Conservation (phyloP, 2,329 filamentous ascomycete species). For the Xenoacremonium recifei region DNA sequence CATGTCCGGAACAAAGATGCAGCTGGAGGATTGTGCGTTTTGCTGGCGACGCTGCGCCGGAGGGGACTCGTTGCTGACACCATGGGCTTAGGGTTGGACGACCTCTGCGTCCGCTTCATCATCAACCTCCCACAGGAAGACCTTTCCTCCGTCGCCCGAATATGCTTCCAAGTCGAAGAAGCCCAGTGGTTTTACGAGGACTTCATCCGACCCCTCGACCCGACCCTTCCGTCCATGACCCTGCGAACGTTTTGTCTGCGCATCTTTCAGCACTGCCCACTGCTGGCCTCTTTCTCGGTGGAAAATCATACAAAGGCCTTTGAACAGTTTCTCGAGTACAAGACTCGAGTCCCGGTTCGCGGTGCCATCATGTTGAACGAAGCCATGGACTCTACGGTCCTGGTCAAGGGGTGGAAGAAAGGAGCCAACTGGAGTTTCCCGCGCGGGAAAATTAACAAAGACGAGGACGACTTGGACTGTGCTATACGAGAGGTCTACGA, state of each 20-base stretch:
- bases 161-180: constrained; percentile 98
- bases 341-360: constrained; percentile 88
- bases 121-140: constrained; percentile 94
- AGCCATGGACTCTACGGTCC: constrained; percentile 87
- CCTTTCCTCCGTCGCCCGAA: constrained; percentile 82
- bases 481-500: constrained; percentile 93
- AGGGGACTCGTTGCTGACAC: constrained; percentile 21
- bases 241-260: constrained; percentile 82
- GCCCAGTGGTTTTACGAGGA: constrained; percentile 99
- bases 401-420: constrained; percentile 99
- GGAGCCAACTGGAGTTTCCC: constrained; percentile 96
- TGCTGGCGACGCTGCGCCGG: constrained; percentile 6
- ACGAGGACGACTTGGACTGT: constrained; percentile 90
- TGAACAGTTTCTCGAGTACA: constrained; percentile 90
- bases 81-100: constrained; percentile 75
- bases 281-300: constrained; percentile 77
- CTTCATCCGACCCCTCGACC: constrained; percentile 89
- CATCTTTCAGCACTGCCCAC: constrained; percentile 91
- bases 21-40: constrained; percentile 79
- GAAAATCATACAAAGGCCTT: constrained; percentile 81
- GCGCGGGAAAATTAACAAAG: constrained; percentile 95
- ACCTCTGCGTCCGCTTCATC: constrained; percentile 96
- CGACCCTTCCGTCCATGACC: constrained; percentile 78
- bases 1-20: constrained; percentile 79
- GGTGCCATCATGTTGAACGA: constrained; percentile 92